A percentile compares a stretch with the other conserved stretches of the same genome.
Conservation (phyloP, 176 grass and related monocot species). For the Ensete glaucum region DNA sequence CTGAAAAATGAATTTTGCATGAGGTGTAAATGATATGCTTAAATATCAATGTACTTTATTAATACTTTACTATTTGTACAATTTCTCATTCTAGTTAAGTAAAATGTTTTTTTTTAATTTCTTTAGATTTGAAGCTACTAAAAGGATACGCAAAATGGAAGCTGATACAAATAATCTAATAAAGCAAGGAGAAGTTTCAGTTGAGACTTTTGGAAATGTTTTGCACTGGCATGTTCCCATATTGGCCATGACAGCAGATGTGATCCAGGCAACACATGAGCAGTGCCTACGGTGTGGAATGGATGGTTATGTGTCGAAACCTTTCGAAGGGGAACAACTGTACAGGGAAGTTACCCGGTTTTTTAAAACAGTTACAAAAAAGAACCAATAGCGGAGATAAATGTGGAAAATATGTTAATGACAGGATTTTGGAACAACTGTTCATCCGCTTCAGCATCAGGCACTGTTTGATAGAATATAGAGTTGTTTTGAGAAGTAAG, state of each 20-base stretch:
- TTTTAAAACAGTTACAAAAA: slow-evolving; percentile 39
- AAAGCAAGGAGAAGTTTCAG: slow-evolving; percentile 35
- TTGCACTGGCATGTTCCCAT: slow-evolving; percentile 75
- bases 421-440: background rate
- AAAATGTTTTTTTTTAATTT: background rate
- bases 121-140: slow-evolving; percentile 91
- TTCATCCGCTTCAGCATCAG: background rate
- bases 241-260: slow-evolving; percentile 97
- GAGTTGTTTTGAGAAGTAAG: slow-evolving; percentile 2
- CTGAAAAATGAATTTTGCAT: background rate
- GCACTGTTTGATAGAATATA: background rate
- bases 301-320: slow-evolving; percentile 98
- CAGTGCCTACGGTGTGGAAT: slow-evolving; percentile 72
- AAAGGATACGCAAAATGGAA: slow-evolving; percentile 76
- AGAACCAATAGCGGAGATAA: slow-evolving; percentile 2
- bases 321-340: slow-evolving; percentile 95
- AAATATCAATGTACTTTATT: background rate
- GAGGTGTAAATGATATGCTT: background rate
- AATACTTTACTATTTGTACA: background rate
- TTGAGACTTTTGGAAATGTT: slow-evolving; percentile 34
- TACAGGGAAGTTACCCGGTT: slow-evolving; percentile 94
- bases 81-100: background rate
- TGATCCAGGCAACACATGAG: slow-evolving; percentile 96
- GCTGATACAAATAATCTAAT: slow-evolving; percentile 59
- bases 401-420: background rate